Percentiles rank a stretch among this genome's conserved stretches.
Conservation (phyloP, 208 protist species). For the Crithidia sp. region DNA sequence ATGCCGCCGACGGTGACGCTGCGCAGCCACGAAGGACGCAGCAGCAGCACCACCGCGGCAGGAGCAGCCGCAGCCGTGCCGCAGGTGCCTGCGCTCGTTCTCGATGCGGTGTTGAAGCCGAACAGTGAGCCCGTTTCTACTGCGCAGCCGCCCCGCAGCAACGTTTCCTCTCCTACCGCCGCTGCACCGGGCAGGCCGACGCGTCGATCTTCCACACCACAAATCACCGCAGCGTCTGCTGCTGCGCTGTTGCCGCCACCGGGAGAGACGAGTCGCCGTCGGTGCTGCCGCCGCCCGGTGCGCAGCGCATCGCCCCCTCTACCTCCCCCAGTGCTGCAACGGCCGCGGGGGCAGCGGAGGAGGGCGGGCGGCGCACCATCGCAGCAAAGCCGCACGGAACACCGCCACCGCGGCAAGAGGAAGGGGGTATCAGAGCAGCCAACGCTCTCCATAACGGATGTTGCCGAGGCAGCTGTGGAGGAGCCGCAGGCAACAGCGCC, state of each 20-base stretch:
- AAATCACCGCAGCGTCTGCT: neutral
- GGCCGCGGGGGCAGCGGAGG: conserved; percentile 1
- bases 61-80: neutral
- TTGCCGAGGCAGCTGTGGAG: neutral
- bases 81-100: conserved; percentile 11
- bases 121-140: neutral
- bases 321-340: neutral
- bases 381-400: conserved; percentile 14
- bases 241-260: neutral
- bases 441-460: neutral
- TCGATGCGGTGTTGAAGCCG: conserved; percentile 18
- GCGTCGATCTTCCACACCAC: neutral
- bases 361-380: conserved; percentile 18
- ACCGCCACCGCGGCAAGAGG: no score
- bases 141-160: neutral
- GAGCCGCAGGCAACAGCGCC: neutral
- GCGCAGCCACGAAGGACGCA: neutral
- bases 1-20: conserved; percentile 25
- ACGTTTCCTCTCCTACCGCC: neutral
- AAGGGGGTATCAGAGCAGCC: neutral
- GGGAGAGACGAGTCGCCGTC: conserved; percentile 22
- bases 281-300: conserved; percentile 15
- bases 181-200: neutral
- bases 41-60: neutral
- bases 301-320: neutral